Percentiles rank a stretch among this genome's conserved stretches.
phyloP scores from a whole-genome alignment of 768 basidiomycete species.

The Pleurotus tuber-regium region DNA sequence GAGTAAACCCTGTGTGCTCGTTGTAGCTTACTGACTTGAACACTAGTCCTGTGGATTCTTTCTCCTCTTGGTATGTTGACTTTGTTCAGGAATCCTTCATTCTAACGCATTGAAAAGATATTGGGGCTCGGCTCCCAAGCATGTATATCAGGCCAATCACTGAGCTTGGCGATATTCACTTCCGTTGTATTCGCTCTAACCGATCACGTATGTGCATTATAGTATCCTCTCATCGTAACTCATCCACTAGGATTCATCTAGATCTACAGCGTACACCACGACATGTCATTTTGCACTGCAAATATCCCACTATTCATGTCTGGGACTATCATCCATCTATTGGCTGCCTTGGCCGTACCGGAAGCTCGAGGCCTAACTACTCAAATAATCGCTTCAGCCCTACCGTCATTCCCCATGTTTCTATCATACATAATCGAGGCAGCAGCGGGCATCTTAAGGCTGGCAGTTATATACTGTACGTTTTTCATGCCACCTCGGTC shows the following conservation, averaged over 20 bases:
- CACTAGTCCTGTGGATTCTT: not conserved
- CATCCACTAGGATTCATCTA: too few species aligned
- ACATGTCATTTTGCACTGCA: too few species aligned
- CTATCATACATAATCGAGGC: not conserved
- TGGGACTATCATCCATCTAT: not conserved
- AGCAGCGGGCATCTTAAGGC: not conserved
- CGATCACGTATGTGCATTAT: not conserved
- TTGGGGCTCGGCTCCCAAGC: not conserved
- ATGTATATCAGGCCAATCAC: not conserved
- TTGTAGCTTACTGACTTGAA: not conserved
- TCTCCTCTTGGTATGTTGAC: not conserved
- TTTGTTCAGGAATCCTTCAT: not conserved
- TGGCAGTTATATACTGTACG: not conserved
- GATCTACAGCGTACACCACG: too few species aligned
- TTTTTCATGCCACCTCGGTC: not conserved
- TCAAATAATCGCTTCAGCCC: not conserved
- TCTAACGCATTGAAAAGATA: not conserved
- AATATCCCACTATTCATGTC: not conserved
- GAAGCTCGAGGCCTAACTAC: not conserved
- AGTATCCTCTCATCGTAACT: too few species aligned
- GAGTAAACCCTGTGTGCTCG: not conserved
- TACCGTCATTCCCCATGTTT: not conserved
- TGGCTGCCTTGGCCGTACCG: not conserved
- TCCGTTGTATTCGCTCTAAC: not conserved
- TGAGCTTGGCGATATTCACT: not conserved